These are phyloP conservation scores for Paramyrothecium sp. DNA, from an alignment of 2,329 filamentous ascomycete species.

Conservation along the genomic window DNA sequence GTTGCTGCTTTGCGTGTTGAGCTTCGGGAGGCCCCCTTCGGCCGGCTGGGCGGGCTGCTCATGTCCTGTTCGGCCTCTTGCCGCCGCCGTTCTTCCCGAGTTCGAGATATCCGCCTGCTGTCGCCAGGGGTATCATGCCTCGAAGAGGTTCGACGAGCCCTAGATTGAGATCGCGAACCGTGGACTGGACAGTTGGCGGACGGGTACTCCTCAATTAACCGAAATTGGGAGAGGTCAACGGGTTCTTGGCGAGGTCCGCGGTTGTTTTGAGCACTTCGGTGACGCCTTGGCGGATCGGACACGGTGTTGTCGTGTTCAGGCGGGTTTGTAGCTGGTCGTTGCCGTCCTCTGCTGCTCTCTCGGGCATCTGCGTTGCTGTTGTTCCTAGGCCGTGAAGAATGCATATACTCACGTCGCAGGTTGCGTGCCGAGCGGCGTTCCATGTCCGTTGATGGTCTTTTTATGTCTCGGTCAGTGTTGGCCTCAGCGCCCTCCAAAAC, in stretches of 20 bases:
- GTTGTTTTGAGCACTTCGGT: constrained; percentile 5
- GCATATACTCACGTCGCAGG: not conserved
- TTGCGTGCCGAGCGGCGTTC: not conserved
- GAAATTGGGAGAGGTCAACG: constrained; percentile 19
- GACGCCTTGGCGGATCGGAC: not conserved
- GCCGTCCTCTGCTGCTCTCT: not conserved
- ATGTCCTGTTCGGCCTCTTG: not conserved
- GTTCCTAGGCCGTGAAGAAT: not conserved
- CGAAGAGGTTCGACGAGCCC: constrained; percentile 2
- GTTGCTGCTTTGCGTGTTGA: not conserved
- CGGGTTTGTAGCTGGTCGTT: not conserved
- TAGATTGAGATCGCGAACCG: constrained; percentile 15
- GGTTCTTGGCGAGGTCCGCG: constrained; percentile 6
- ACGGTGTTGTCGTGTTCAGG: not conserved
- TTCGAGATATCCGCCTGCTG: not conserved
- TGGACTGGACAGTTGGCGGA: constrained; percentile 17
- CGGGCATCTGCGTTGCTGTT: constrained; percentile 2
- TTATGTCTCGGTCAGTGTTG: not conserved
- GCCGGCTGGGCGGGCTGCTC: not conserved
- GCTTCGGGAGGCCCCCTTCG: not conserved
- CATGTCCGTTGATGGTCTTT: not conserved
- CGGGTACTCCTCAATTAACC: constrained; percentile 18
- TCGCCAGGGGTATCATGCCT: not conserved
- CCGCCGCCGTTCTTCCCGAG: not conserved
- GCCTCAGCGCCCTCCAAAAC: not conserved